phyloP scores from a whole-genome alignment of 176 grass and related monocot genomes.

The Eremochloa ophiuroides region DNA sequence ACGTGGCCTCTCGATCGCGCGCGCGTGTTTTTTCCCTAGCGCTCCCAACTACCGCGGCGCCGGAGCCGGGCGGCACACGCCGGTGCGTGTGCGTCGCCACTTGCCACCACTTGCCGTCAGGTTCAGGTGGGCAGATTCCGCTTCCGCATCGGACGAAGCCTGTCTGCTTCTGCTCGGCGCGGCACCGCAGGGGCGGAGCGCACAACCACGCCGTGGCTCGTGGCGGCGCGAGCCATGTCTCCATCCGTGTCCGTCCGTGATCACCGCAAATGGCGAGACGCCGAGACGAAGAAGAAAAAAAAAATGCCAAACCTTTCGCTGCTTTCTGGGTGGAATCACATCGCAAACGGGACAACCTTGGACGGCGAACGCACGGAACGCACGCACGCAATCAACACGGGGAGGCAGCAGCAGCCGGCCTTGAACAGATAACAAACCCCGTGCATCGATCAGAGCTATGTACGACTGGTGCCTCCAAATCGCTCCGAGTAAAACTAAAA shows the following conservation, averaged over 20 bases:
- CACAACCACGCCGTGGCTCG: neutral
- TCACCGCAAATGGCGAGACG: conserved; percentile 1
- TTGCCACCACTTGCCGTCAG: conserved; percentile 10
- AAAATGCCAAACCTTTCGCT: conserved; percentile 33
- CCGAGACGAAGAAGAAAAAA: conserved; percentile 22
- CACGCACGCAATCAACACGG: neutral
- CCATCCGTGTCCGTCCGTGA: neutral
- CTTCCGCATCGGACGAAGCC: conserved; percentile 12
- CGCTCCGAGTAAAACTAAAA: conserved; percentile 23
- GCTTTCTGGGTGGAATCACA: conserved; percentile 15
- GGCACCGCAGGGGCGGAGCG: neutral
- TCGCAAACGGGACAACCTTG: conserved; percentile 20
- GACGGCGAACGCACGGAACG: conserved; percentile 7
- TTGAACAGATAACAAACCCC: conserved; percentile 12
- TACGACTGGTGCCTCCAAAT: conserved; percentile 44
- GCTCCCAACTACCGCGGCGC: conserved; percentile 22
- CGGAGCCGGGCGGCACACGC: neutral
- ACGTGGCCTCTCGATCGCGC: conserved; percentile 30
- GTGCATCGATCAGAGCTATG: conserved; percentile 38
- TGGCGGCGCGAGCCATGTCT: neutral
- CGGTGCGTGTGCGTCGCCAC: neutral
- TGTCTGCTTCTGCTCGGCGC: neutral
- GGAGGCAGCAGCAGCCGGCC: neutral
- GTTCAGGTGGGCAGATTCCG: neutral
- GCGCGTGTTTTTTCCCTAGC: neutral